A percentile compares a stretch with the other conserved stretches of the same genome.
These are phyloP conservation scores for Microthyrium microscopicum DNA, from an alignment of 2,329 filamentous ascomycete genomes.

Conservation along the genomic window DNA sequence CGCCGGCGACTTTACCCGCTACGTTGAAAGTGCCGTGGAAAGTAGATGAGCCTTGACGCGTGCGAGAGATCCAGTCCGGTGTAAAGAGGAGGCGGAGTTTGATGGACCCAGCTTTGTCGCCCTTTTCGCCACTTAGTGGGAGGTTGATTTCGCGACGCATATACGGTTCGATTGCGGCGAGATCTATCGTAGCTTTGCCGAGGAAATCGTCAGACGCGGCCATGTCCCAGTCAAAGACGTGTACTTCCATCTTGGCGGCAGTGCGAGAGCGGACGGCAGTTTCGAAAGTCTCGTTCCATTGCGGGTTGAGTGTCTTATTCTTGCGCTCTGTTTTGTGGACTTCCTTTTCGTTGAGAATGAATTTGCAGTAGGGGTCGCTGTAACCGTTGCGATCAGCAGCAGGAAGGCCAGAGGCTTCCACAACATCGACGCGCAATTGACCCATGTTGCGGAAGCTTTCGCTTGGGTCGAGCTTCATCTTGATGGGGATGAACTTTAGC, in stretches of 20 bases:
- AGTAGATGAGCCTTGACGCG: constrained; percentile 78
- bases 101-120: constrained; percentile 64
- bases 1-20: constrained; percentile 81
- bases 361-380: constrained; percentile 94
- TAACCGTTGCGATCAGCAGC: constrained; percentile 90
- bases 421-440: constrained; percentile 77
- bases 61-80: constrained; percentile 74
- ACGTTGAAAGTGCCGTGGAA: constrained; percentile 81
- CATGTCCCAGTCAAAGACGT: constrained; percentile 92
- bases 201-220: constrained; percentile 85
- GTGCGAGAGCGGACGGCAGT: constrained; percentile 67
- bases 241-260: constrained; percentile 63
- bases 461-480: constrained; percentile 83
- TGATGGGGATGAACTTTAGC: constrained; percentile 84
- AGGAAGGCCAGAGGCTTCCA: constrained; percentile 76
- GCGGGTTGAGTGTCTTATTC: constrained; percentile 90
- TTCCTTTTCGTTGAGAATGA: constrained; percentile 74
- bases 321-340: constrained; percentile 89
- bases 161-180: constrained; percentile 74
- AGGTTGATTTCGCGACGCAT: constrained; percentile 58
- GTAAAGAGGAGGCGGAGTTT: constrained; percentile 80
- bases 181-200: constrained; percentile 59
- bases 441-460: constrained; percentile 99
- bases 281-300: constrained; percentile 96
- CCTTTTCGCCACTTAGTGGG: constrained; percentile 64